These are phyloP conservation scores for Paramyrothecium roridum DNA, from an alignment of 2,329 filamentous ascomycete species.

Conservation along the genomic window DNA sequence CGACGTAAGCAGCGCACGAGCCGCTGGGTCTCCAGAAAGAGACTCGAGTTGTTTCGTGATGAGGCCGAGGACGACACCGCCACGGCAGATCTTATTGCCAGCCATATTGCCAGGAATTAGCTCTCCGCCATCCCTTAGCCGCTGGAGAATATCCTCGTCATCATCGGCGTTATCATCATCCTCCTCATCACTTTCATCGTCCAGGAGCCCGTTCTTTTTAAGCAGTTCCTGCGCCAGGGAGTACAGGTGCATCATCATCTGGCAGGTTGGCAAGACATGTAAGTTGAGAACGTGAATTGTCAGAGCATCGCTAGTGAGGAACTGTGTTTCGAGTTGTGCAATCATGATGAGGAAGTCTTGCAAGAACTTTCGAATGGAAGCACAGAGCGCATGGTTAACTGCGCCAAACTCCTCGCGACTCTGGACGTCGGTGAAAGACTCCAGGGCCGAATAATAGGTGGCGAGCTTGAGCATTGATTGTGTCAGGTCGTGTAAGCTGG, in stretches of 20 bases:
- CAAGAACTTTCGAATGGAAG: constrained; percentile 85
- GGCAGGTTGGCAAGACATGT: constrained; percentile 83
- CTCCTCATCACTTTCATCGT: constrained; percentile 72
- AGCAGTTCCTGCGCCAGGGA: constrained; percentile 83
- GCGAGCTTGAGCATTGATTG: constrained; percentile 90
- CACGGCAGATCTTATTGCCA: constrained; percentile 90
- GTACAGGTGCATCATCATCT: constrained; percentile 90
- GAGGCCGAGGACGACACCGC: constrained; percentile 88
- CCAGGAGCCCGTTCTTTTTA: constrained; percentile 81
- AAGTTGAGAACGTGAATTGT: constrained; percentile 92
- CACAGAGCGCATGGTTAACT: constrained; percentile 93
- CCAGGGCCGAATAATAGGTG: constrained; percentile 86
- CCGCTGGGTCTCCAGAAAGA: constrained; percentile 91
- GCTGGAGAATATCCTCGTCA: constrained; percentile 90
- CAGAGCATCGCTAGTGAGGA: constrained; percentile 82
- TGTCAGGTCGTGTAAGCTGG: constrained; percentile 84
- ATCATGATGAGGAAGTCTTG: constrained; percentile 94
- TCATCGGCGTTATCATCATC: constrained; percentile 75
- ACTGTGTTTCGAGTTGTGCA: constrained; percentile 89
- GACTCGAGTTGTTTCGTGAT: constrained; percentile 81
- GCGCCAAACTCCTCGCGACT: constrained; percentile 89
- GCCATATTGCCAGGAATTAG: constrained; percentile 74
- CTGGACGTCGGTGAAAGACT: constrained; percentile 91
- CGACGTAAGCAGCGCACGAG: constrained; percentile 75
- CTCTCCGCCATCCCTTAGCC: constrained; percentile 81